Percentiles rank a stretch among this genome's conserved stretches.
Conservation (phyloP, 495 filamentous ascomycete species). For the Penicillium lagena region DNA sequence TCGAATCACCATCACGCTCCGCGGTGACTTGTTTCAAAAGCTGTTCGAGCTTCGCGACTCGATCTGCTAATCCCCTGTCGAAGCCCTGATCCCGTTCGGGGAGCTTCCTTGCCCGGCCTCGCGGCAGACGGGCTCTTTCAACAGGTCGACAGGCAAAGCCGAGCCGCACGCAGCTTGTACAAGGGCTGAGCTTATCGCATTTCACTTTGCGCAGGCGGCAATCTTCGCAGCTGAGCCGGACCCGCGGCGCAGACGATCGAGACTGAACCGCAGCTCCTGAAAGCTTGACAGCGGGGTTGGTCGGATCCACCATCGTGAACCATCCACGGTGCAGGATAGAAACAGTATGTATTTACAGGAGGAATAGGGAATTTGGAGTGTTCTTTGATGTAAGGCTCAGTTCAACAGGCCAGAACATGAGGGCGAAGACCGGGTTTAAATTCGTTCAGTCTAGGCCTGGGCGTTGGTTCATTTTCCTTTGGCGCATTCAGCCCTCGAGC, state of each 20-base stretch:
- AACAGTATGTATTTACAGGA: too few species aligned
- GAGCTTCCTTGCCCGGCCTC: conserved; percentile 36
- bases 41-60: conserved; percentile 23
- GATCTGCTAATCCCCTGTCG: conserved; percentile 18
- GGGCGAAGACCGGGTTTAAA: too few species aligned
- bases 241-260: conserved; percentile 16
- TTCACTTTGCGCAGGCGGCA: conserved; percentile 75
- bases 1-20: conserved; percentile 5
- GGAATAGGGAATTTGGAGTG: too few species aligned
- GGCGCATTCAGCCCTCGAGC: too few species aligned
- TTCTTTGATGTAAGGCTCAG: too few species aligned
- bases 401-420: too few species aligned
- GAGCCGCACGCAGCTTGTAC: conserved; percentile 60
- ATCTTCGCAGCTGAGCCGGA: conserved; percentile 30
- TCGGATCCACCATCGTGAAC: too few species aligned
- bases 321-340: too few species aligned
- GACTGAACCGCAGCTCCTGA: too few species aligned
- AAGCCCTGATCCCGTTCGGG: conserved; percentile 9
- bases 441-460: too few species aligned
- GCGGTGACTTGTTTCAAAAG: conserved; percentile 15
- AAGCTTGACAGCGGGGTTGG: too few species aligned
- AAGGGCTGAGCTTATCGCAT: conserved; percentile 70
- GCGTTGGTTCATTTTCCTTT: too few species aligned
- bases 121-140: conserved; percentile 27
- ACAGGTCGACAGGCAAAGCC: conserved; percentile 52